phyloP scores from a whole-genome alignment of 257 asterid species.

The Fraxinus anomala region DNA sequence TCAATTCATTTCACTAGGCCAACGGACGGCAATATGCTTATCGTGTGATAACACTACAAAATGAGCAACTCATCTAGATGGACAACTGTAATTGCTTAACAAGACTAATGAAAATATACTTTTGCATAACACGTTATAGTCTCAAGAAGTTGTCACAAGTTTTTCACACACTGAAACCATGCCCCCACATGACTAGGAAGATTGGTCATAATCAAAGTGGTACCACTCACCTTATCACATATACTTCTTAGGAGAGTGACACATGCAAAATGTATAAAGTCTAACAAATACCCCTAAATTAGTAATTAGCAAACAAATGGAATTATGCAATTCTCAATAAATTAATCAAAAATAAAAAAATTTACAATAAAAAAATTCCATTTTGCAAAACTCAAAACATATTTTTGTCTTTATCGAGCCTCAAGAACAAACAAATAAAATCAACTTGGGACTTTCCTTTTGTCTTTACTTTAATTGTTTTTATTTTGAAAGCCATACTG shows the following conservation, averaged over 20 bases:
- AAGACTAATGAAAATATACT: no score
- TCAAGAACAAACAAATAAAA: background rate
- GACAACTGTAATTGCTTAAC: no score
- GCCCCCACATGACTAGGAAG: background rate
- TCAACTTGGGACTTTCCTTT: background rate
- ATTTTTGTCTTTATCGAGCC: background rate
- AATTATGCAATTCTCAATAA: no score
- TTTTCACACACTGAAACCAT: background rate
- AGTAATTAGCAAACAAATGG: background rate
- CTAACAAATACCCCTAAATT: background rate
- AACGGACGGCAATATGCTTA: no score
- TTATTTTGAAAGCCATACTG: background rate
- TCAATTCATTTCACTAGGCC: background rate
- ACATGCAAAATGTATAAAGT: no score
- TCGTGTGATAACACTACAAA: no score
- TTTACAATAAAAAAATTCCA: background rate
- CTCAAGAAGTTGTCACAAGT: background rate
- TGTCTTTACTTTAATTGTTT: slow-evolving; percentile 29
- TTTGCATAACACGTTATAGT: background rate
- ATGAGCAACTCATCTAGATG: no score
- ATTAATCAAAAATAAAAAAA: slow-evolving; percentile 12
- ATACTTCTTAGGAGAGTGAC: background rate
- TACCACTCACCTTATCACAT: background rate
- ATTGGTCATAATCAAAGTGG: background rate
- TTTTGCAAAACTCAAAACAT: background rate